Evolutionary conservation across 805 yeast species (phyloP), one percentile per base, ranked within the genome.

Genomic region (Scheffersomyces spartinae): DNA sequence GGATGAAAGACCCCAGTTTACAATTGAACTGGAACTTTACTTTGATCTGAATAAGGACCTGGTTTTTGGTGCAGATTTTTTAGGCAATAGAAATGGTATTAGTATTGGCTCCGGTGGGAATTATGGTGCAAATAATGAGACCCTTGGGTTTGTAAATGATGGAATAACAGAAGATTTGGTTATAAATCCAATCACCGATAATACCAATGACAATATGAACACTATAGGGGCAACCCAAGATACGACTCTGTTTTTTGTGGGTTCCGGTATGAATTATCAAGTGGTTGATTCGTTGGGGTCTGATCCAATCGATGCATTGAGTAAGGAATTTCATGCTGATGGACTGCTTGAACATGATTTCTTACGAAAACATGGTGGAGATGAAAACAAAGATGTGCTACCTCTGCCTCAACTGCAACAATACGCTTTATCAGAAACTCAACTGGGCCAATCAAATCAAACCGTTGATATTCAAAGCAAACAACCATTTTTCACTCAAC

Each of bases 1-100:
- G 9, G 63, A 55, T 26, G 56, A 49, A 15, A 41, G 49, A 11
- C 60, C 61, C 7, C 58, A 56, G 9, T 52, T 53, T 28, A 47
- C 59, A 6, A 41, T 55, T 9, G 60, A 48, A 16, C 51, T 46
- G 47, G 54, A 52, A 19, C 16, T 40, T 21, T 45, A 32, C 26
- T 40, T 39, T 26, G 54, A 46, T 24, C 35, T 19, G 29, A 17
- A 13, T 7, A 18, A 17, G 6, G 28, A 26, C 11, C 18, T 7
- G 7, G 10, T 15, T 15, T 18, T 22, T 18, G n/a, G 16, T 15
- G 11, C 17, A 22, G 25, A 22, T 18, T 5, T 18, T 18, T 18
- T 16, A 21, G 23, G 16, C 18, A 10, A 12, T 22, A 6, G 15
- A 15, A 15, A 18, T 15, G 9, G 25, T 15, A 11, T 22, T 15